phyloP scores from a whole-genome alignment of 164 flowering plant species.

The Buxus sempervirens region DNA sequence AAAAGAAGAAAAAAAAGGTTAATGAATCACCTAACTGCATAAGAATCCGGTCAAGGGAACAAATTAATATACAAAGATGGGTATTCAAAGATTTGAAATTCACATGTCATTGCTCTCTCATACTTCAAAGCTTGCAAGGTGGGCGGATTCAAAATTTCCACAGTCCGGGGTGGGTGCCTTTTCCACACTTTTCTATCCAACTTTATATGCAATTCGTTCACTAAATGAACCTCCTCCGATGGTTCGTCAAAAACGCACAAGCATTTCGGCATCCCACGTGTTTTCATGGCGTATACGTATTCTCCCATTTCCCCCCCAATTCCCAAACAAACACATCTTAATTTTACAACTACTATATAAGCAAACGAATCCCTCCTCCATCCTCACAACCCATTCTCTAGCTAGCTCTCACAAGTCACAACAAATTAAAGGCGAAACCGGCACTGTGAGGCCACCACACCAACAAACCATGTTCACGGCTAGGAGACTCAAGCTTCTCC shows the following conservation, averaged over 20 bases:
- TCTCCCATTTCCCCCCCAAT: too few species aligned
- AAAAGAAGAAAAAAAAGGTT: too few species aligned
- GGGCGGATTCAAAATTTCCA: slow-evolving; percentile 6
- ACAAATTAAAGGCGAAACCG: too few species aligned
- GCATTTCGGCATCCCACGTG: slow-evolving; percentile 1
- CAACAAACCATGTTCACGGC: slow-evolving; percentile 9
- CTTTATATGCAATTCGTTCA: slow-evolving; percentile 1
- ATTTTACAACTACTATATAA: too few species aligned
- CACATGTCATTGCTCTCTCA: not conserved
- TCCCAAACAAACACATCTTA: too few species aligned
- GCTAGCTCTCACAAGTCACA: too few species aligned
- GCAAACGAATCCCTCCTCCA: too few species aligned
- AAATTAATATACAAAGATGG: too few species aligned
- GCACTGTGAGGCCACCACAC: not conserved
- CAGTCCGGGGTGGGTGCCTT: too few species aligned
- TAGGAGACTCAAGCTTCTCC: not conserved
- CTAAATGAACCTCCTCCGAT: slow-evolving; percentile 6
- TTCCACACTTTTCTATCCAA: not conserved
- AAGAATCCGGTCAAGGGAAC: too few species aligned
- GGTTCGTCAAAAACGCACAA: slow-evolving; percentile 1
- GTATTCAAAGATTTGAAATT: not conserved
- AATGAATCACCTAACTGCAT: too few species aligned
- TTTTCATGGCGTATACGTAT: not conserved
- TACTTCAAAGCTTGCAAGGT: slow-evolving; percentile 8
- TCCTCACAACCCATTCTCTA: too few species aligned